Evolutionary conservation across 106 monocot genomes (phyloP), one percentile per base, ranked within the genome.

Genomic region (Allium fistulosum): DNA sequence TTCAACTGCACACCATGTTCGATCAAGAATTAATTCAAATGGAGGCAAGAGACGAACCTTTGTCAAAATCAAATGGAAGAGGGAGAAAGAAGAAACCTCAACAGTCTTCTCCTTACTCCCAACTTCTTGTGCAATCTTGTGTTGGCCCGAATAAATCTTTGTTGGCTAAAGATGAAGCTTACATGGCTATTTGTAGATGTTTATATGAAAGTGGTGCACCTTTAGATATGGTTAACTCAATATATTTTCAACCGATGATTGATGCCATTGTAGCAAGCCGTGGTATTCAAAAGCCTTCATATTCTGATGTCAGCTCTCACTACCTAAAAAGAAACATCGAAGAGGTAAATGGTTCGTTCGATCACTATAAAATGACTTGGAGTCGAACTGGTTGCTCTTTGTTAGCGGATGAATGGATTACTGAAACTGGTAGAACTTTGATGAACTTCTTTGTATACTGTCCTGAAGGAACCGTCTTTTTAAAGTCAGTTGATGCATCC

Each of bases 391-490:
- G 99, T 1, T 99, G 99, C 37, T 87, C 99, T 4, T 48, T 99
- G 8, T 69, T 99, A 76, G 90, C 93, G 3, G 92, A 99, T 77
- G 99, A 99, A 60, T 90, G 85, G 84, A 79, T 58, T 9, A 80
- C 84, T 0, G 73, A 77, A 28, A 74, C 46, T 13, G 86, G 87
- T 45, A 84, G 75, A 49, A 93, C 80, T 9, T 17, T 90, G 62
- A 87, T 99, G 50, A 99, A 90, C 59, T 84, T 99, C 46, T 47
- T 87, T 46, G 87, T 90, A 16, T 90, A 93, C 48, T 99, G 93
- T 52, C 87, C 87, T 4, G 87, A 99, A 74, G 99, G 93, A 60
- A 85, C 79, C 11, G 59, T 90, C 74, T 99, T 90, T 59, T 59
- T 99, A 55, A 93, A 83, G 56, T 90, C 87, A 1, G 78, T 87